These are phyloP conservation scores for Plasmopara viticola DNA, from an alignment of 352 stramenopile genomes.

Conservation along the genomic window DNA sequence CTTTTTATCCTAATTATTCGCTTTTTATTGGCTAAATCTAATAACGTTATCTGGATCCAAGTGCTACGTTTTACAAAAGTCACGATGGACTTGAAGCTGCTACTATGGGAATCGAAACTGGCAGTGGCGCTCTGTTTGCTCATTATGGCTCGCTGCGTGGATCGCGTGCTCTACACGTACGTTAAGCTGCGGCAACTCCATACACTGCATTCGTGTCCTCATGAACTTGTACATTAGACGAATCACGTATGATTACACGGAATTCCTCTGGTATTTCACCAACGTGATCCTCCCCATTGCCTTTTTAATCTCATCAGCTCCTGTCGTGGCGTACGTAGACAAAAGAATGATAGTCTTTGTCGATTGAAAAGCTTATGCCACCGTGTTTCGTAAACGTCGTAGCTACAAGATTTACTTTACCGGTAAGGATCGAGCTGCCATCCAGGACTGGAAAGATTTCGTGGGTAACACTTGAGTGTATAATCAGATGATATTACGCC, in stretches of 20 bases:
- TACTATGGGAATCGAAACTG: conserved; percentile 83
- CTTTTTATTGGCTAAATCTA: conserved; percentile 1
- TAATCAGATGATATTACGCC: conserved; percentile 67
- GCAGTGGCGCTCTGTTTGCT: conserved; percentile 68
- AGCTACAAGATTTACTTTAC: conserved; percentile 83
- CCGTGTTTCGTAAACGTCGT: background rate
- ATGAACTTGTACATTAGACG: conserved; percentile 32
- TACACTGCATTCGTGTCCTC: background rate
- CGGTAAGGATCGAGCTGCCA: conserved; percentile 18
- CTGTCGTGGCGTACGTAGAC: conserved; percentile 54
- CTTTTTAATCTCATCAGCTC: conserved; percentile 70
- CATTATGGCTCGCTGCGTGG: conserved; percentile 72
- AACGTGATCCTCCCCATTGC: conserved; percentile 76
- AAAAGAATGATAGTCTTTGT: background rate
- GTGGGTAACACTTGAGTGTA: background rate
- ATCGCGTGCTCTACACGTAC: conserved; percentile 83
- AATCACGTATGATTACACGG: conserved; percentile 84
- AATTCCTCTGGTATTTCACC: conserved; percentile 85
- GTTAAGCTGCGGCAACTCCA: conserved; percentile 10
- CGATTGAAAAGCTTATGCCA: background rate
- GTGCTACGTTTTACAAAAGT: background rate
- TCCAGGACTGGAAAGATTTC: background rate
- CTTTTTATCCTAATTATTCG: background rate
- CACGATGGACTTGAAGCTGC: conserved; percentile 59
- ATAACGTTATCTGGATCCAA: background rate